Evolutionary conservation across 2,329 filamentous ascomycete species (phyloP), one percentile per base, ranked within the genome.

Genomic region (Pseudonectria foliicola): DNA sequence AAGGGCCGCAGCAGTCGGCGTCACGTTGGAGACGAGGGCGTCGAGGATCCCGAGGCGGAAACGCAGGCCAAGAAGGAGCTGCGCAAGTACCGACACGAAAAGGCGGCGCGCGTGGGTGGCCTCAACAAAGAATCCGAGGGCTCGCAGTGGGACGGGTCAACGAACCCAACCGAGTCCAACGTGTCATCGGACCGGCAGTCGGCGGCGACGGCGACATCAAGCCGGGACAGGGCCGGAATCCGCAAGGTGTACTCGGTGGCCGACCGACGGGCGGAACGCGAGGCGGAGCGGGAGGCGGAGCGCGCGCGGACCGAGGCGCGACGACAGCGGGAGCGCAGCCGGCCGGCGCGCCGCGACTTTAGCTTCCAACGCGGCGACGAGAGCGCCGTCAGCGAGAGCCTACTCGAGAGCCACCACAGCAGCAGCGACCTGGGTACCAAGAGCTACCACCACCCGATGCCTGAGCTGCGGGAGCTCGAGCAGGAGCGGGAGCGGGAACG

Each of bases 121-220:
- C 67, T 96, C 59, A 96, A 96, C 63, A 80, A 82, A 50, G 71
- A 83, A 47, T 73, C 80, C 28, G 90, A 95, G 48, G 84, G 81
- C 41, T 84, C 79, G 40, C 68, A 77, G 46, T 94, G 86, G 72
- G 85, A 93, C 55, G 85, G 85, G 29, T 75, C 70, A 10, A 77
- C 73, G 13, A 78, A 75, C 59, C 82, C 81, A 31, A 78, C 81
- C 46, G 75, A 73, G 53, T 80, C 78, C 24, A 73, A 69, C n/a
- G 76, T 78, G 25, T 73, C 70, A 48, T 69, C 77, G 42, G 73
- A 84, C 44, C 68, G 82, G 26, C 70, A 81, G 35, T 64, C 63
- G 37, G 67, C 66, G 70, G 50, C 68, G 80, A 61, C 61, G 52
- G 75, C 70, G 44, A 75, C 73, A 25, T 32, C 53, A 46, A 45